Percentiles rank a stretch among this genome's conserved stretches.
These are phyloP conservation scores for Wickerhamiella pararugosa DNA, from an alignment of 1,139 yeast species.

Conservation along the genomic window DNA sequence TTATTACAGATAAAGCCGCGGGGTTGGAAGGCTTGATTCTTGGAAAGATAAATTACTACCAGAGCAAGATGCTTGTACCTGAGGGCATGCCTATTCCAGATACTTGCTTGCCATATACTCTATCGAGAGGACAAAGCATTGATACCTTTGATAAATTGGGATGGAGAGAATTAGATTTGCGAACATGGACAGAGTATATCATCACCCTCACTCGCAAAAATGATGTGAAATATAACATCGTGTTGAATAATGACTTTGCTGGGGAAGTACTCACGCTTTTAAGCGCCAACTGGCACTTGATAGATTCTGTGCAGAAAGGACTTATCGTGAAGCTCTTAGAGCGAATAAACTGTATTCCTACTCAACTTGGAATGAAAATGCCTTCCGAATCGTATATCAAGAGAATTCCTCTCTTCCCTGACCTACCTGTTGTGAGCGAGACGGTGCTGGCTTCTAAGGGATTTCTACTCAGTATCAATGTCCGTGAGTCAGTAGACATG, in stretches of 20 bases:
- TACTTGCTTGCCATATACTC: slow-evolving; percentile 16
- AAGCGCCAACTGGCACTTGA: slow-evolving; percentile 18
- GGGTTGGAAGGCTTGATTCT: slow-evolving; percentile 12
- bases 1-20: neutral
- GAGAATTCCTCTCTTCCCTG: slow-evolving; percentile 26
- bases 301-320: slow-evolving; percentile 11
- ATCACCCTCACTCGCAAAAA: slow-evolving; percentile 8
- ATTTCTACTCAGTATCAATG: slow-evolving; percentile 24
- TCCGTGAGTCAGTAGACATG: slow-evolving; percentile 29
- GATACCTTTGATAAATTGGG: slow-evolving; percentile 18
- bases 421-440: slow-evolving; percentile 24
- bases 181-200: slow-evolving; percentile 21
- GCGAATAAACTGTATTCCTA: slow-evolving; percentile 24
- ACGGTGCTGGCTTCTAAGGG: slow-evolving; percentile 19
- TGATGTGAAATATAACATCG: slow-evolving; percentile 15
- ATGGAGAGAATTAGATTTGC: slow-evolving; percentile 19
- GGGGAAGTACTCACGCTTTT: slow-evolving; percentile 19
- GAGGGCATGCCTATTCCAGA: slow-evolving; percentile 23
- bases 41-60: slow-evolving; percentile 18
- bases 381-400: slow-evolving; percentile 26
- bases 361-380: slow-evolving; percentile 26
- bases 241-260: slow-evolving; percentile 19
- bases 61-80: slow-evolving; percentile 18
- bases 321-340: slow-evolving; percentile 15
- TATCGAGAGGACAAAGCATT: neutral